These are phyloP conservation scores for Russula griseocarnosa DNA, from an alignment of 768 basidiomycete species.

Conservation along the genomic window DNA sequence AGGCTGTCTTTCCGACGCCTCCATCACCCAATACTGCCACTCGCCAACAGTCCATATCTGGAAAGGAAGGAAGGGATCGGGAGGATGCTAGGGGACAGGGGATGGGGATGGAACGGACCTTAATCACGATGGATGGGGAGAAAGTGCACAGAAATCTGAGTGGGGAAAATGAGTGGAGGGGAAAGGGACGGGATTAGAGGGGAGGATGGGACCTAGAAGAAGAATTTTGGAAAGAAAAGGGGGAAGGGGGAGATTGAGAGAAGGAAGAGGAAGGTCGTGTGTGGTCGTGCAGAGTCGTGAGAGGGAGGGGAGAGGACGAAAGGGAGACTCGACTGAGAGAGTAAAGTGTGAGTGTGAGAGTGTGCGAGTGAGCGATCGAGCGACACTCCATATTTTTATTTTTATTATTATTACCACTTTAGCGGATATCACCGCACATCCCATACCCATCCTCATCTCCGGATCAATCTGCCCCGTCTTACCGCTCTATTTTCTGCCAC, in stretches of 20 bases:
- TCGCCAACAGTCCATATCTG: conserved; percentile 89
- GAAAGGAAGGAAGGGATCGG: conserved; percentile 16
- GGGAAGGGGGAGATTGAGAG: conserved; percentile 5
- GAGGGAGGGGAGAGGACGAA: conserved; percentile 31
- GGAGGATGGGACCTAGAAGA: conserved; percentile 12
- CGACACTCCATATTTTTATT: too few relatives aligned
- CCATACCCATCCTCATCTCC: conserved; percentile 14
- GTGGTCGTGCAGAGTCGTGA: conserved; percentile 31
- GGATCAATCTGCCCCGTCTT: conserved; percentile 9
- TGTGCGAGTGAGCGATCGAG: neutral
- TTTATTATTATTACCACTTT: neutral
- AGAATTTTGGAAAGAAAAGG: conserved; percentile 21
- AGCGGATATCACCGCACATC: conserved; percentile 18
- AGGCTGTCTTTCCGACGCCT: conserved; percentile 94
- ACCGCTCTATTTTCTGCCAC: too few relatives aligned
- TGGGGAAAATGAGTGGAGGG: conserved; percentile 15
- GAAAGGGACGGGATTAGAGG: conserved; percentile 13
- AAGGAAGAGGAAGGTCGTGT: conserved; percentile 25
- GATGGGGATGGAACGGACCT: conserved; percentile 9
- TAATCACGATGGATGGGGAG: conserved; percentile 24
- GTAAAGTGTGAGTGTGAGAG: neutral
- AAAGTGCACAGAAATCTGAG: conserved; percentile 22
- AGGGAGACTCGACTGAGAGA: conserved; percentile 18
- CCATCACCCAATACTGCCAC: conserved; percentile 95
- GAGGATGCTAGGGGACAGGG: neutral